Conservation (phyloP, 2,329 filamentous ascomycete species). For the Myriosclerotinia curreyana region DNA sequence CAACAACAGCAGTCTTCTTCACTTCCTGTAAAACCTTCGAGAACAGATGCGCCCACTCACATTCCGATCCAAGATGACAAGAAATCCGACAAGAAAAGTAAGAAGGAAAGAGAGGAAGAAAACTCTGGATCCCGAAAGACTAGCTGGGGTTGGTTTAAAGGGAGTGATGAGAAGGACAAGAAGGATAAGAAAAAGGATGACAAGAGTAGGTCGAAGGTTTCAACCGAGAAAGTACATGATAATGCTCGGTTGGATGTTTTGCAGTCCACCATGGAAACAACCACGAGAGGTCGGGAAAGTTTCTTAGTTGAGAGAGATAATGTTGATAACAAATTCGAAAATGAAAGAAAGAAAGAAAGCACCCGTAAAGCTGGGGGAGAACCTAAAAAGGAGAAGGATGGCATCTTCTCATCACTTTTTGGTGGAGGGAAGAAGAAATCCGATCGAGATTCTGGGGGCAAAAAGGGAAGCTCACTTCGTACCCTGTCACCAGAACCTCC, state of each 20-base stretch:
- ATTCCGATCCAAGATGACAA: conserved; percentile 79
- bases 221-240: conserved; percentile 63
- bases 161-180: conserved; percentile 71
- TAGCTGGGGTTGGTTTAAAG: conserved; percentile 79
- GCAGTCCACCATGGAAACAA: conserved; percentile 79
- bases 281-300: conserved; percentile 71
- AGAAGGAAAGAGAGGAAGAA: conserved; percentile 58
- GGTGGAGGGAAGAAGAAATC: conserved; percentile 84
- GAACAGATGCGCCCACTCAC: conserved; percentile 75
- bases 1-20: conserved; percentile 61
- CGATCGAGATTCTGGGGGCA: conserved; percentile 69
- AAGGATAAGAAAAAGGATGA: conserved; percentile 63
- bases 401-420: conserved; percentile 92
- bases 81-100: conserved; percentile 70
- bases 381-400: conserved; percentile 87
- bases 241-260: conserved; percentile 81
- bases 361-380: conserved; percentile 69
- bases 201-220: conserved; percentile 59
- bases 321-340: conserved; percentile 67
- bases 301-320: conserved; percentile 77
- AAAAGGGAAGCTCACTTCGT: conserved; percentile 69
- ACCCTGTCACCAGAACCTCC: conserved; percentile 79
- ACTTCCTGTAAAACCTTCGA: conserved; percentile 64
- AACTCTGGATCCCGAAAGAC: conserved; percentile 68
- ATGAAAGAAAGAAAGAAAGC: conserved; percentile 79